Evolutionary conservation across 2,329 filamentous ascomycete genomes (phyloP).

Genomic region (Cladosporium velox): DNA sequence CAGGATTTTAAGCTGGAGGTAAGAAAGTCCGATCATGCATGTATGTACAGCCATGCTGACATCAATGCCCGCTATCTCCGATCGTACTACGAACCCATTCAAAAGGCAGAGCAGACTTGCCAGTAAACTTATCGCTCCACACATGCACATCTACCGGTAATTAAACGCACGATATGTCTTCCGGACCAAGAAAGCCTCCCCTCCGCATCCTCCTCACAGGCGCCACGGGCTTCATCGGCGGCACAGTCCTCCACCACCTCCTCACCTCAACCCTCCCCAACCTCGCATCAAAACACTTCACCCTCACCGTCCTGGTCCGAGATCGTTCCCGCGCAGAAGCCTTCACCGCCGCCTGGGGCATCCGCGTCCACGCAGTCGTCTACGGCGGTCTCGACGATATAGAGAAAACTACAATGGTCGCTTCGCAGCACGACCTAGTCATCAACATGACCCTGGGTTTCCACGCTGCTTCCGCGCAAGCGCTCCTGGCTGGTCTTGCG

Average conservation of each 20-base stretch:
- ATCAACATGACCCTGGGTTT: constrained; percentile 42
- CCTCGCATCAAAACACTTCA: neutral
- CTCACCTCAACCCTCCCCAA: constrained; percentile 18
- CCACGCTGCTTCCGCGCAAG: constrained; percentile 42
- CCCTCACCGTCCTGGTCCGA: constrained; percentile 24
- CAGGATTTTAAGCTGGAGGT: neutral
- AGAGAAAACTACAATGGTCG: constrained; percentile 20
- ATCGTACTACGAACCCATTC: neutral
- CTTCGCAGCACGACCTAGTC: constrained; percentile 35
- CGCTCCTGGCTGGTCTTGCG: constrained; percentile 48
- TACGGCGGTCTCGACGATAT: constrained; percentile 29
- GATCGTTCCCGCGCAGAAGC: constrained; percentile 12
- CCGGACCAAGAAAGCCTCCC: too few relatives aligned
- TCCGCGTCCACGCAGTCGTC: constrained; percentile 23
- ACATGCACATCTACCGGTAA: too few relatives aligned
- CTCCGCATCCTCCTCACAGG: constrained; percentile 21
- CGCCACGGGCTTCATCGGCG: constrained; percentile 25
- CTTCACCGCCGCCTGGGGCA: neutral
- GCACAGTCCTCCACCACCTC: constrained; percentile 22
- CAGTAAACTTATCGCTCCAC: neutral
- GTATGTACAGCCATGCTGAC: too few relatives aligned
- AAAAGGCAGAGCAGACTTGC: neutral
- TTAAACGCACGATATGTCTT: neutral
- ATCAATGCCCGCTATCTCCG: neutral
- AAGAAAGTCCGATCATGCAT: neutral